These are phyloP conservation scores for Ceratocystis alfenasii DNA, from an alignment of 2,329 filamentous ascomycete species.

Conservation along the genomic window DNA sequence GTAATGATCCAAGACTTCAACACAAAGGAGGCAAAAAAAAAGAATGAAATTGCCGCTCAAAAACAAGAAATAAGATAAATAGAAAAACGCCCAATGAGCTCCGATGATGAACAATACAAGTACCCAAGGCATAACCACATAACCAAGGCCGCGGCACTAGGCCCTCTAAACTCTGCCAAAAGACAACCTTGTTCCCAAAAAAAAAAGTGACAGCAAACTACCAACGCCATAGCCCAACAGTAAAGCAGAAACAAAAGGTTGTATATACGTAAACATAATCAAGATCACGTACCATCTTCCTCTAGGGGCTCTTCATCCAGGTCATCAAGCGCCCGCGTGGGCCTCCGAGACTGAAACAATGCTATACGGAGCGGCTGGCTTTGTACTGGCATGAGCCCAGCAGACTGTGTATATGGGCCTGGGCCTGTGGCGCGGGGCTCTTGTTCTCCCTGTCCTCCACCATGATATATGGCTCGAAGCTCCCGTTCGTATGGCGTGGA, in stretches of 20 bases:
- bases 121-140: conserved; percentile 11
- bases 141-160: background rate
- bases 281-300: conserved; percentile 8
- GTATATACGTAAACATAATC: conserved; percentile 15
- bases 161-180: background rate
- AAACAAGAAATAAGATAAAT: conserved; percentile 7
- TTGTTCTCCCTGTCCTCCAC: conserved; percentile 22
- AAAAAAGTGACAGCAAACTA: background rate
- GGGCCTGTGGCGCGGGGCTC: background rate
- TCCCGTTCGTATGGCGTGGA: conserved; percentile 35
- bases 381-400: conserved; percentile 4
- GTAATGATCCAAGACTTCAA: background rate
- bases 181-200: background rate
- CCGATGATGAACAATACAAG: background rate
- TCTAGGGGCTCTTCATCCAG: conserved; percentile 16
- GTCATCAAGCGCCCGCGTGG: conserved; percentile 12
- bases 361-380: conserved; percentile 13
- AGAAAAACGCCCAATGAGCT: background rate
- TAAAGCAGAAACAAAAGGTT: conserved; percentile 6
- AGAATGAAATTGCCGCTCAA: background rate
- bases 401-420: background rate
- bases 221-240: background rate
- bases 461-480: conserved; percentile 24
- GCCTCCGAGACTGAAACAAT: conserved; percentile 17
- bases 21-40: background rate